Evolutionary conservation across 2,329 filamentous ascomycete species (phyloP).

Genomic region (Triangularia verruculosa): DNA sequence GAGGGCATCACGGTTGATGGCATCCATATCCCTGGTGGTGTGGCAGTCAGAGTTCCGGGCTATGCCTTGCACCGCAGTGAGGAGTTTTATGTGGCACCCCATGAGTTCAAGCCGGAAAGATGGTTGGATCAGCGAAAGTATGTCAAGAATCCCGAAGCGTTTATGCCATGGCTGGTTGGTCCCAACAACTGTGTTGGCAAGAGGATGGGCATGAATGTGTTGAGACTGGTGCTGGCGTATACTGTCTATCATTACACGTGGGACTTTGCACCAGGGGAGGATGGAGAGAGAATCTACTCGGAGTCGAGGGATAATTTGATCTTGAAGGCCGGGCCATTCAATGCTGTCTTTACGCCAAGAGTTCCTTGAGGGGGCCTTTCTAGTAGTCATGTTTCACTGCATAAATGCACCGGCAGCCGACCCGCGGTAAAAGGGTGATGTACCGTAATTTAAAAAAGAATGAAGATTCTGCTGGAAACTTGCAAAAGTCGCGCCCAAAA

Average conservation of each 20-base stretch:
- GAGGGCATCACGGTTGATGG: conserved; percentile 29
- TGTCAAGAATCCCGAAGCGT: conserved; percentile 25
- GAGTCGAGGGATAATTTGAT: conserved; percentile 14
- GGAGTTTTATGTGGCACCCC: conserved; percentile 19
- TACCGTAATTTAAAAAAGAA: no score
- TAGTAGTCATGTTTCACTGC: neutral
- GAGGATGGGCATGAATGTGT: conserved; percentile 36
- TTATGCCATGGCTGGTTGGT: conserved; percentile 31
- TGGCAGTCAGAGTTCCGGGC: conserved; percentile 12
- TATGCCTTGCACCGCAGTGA: conserved; percentile 14
- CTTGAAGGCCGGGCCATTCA: conserved; percentile 16
- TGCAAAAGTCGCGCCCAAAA: no score
- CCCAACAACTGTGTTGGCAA: conserved; percentile 37
- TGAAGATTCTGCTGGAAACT: no score
- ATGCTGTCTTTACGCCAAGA: conserved; percentile 16
- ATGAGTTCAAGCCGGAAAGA: conserved; percentile 36
- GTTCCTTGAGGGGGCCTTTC: neutral
- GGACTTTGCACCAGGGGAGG: conserved; percentile 22
- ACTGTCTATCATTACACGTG: conserved; percentile 22
- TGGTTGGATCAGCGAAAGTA: conserved; percentile 35
- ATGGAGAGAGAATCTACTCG: conserved; percentile 11
- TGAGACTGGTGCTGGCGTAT: conserved; percentile 24
- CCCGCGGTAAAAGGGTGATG: no score
- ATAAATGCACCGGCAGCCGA: no score
- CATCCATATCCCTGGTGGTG: conserved; percentile 27